Percentiles rank a stretch among this genome's conserved stretches.
Evolutionary conservation across 2,329 filamentous ascomycete genomes (phyloP).

Genomic region (Xylariaceae sp.): DNA sequence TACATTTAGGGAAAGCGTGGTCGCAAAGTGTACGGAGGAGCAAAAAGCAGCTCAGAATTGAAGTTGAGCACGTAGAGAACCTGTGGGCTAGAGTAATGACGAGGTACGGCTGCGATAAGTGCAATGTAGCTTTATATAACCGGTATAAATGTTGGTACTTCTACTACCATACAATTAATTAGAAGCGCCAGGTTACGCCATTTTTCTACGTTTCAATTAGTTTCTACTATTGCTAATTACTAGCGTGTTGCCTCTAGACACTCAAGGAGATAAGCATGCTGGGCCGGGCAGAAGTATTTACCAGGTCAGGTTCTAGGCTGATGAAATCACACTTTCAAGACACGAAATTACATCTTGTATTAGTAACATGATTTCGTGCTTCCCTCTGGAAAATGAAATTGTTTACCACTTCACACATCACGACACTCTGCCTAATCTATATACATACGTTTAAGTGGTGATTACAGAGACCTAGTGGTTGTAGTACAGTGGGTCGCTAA

Average conservation of each 20-base stretch:
- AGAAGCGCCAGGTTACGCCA: not conserved
- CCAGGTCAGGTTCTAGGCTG: too few relatives aligned
- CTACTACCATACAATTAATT: not conserved
- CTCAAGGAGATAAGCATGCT: not conserved
- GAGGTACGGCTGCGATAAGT: not conserved
- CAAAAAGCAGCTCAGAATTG: not conserved
- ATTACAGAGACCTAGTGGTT: too few relatives aligned
- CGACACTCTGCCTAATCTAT: too few relatives aligned
- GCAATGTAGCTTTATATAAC: not conserved
- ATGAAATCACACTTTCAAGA: too few relatives aligned
- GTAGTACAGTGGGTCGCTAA: too few relatives aligned
- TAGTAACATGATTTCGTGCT: too few relatives aligned
- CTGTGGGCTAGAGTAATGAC: not conserved
- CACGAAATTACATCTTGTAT: too few relatives aligned
- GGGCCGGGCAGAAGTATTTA: too few relatives aligned
- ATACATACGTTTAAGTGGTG: too few relatives aligned
- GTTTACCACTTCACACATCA: too few relatives aligned
- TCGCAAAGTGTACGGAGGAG: not conserved
- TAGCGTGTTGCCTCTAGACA: not conserved
- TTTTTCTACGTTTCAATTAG: not conserved
- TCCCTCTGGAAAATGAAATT: too few relatives aligned
- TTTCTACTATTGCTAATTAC: not conserved
- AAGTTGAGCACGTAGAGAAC: not conserved
- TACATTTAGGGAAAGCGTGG: not conserved
- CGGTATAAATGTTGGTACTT: not conserved